These are phyloP conservation scores for Tricholomella constricta DNA, from an alignment of 768 basidiomycete species.

Conservation along the genomic window DNA sequence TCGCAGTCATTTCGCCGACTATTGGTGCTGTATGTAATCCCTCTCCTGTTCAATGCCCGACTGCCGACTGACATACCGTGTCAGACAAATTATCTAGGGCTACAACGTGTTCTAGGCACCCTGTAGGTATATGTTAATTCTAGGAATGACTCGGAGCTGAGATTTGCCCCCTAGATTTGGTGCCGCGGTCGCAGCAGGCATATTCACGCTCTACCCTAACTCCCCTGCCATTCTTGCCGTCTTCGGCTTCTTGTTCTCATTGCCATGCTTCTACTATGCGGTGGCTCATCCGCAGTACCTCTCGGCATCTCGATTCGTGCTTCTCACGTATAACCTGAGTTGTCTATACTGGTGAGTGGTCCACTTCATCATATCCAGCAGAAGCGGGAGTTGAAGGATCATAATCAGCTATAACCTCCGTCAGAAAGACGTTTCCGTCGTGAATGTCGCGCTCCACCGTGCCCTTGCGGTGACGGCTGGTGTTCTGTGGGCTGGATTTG, in stretches of 20 bases:
- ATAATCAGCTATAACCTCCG: slow-evolving; percentile 75
- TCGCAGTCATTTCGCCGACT: slow-evolving; percentile 89
- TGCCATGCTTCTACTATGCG: slow-evolving; percentile 94
- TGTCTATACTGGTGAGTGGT: slow-evolving; percentile 62
- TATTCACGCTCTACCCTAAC: slow-evolving; percentile 77
- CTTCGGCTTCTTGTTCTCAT: slow-evolving; percentile 86
- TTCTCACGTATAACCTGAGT: slow-evolving; percentile 89
- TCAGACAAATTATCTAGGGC: slow-evolving; percentile 83
- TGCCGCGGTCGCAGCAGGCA: slow-evolving; percentile 69
- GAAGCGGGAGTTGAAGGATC: not conserved
- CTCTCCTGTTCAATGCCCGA: not conserved
- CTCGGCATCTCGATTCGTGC: slow-evolving; percentile 75
- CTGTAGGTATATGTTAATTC: slow-evolving; percentile 49
- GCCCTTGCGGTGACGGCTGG: slow-evolving; percentile 81
- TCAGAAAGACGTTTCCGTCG: slow-evolving; percentile 56
- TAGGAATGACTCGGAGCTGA: slow-evolving; percentile 6
- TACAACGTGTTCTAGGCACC: slow-evolving; percentile 86
- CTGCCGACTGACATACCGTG: slow-evolving; percentile 7
- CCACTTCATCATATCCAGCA: not conserved
- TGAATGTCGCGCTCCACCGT: slow-evolving; percentile 74
- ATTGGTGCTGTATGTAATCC: slow-evolving; percentile 69
- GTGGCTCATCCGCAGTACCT: slow-evolving; percentile 77
- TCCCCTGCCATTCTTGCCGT: slow-evolving; percentile 72
- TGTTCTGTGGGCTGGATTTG: slow-evolving; percentile 85
- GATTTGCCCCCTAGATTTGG: slow-evolving; percentile 56